Evolutionary conservation across 176 grass and related monocot genomes (phyloP).

Genomic region (Canna indica): DNA sequence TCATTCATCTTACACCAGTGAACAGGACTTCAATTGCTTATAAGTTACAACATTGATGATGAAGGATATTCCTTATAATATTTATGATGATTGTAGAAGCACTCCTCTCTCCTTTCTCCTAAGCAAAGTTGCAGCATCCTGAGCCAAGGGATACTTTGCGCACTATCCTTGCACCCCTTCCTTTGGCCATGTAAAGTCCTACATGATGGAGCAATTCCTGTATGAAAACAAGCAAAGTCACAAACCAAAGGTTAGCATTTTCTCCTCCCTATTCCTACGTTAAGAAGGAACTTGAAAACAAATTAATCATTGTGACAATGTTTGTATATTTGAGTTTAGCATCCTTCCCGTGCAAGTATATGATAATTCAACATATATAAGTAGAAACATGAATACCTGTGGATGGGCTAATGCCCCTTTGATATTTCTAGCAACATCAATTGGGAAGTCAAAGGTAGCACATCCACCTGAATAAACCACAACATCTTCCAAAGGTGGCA

Average conservation of each 20-base stretch:
- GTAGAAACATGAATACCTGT: not conserved
- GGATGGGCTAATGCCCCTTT: conserved; percentile 16
- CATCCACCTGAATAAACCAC: conserved; percentile 23
- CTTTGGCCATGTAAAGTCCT: conserved; percentile 78
- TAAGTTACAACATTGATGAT: too few species aligned
- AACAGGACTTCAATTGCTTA: not conserved
- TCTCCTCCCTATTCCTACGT: not conserved
- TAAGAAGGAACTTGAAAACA: not conserved
- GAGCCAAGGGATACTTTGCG: conserved; percentile 27
- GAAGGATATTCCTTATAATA: too few species aligned
- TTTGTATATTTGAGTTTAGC: not conserved
- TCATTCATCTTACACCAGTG: not conserved
- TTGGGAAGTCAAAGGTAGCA: conserved; percentile 12
- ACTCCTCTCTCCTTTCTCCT: not conserved
- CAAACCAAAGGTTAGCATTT: not conserved
- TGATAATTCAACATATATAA: not conserved
- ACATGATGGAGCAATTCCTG: conserved; percentile 87
- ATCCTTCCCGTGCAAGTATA: not conserved
- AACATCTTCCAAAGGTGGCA: conserved; percentile 18
- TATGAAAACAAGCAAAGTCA: conserved; percentile 6
- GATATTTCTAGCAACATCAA: conserved; percentile 9
- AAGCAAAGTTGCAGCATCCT: not conserved
- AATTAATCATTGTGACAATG: not conserved
- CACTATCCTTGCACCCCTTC: conserved; percentile 71
- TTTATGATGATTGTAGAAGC: not conserved